These are phyloP conservation scores for Auriscalpium orientale DNA, from an alignment of 768 basidiomycete genomes.

Conservation along the genomic window DNA sequence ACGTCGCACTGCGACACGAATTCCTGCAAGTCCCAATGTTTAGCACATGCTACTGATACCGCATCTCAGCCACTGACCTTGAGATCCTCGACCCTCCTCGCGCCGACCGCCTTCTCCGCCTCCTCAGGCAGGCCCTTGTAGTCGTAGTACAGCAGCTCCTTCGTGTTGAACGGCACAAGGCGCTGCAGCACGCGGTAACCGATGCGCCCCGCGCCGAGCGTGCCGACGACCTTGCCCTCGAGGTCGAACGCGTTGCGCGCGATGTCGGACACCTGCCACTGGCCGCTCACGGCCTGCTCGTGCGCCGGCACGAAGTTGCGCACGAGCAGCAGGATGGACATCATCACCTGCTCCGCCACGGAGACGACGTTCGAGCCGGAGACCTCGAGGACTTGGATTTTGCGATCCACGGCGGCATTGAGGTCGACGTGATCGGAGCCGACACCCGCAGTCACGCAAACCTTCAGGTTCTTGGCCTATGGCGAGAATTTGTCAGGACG, in stretches of 20 bases:
- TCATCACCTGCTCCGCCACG: no score
- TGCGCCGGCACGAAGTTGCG: slow-evolving; percentile 35
- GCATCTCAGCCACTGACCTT: slow-evolving; percentile 13
- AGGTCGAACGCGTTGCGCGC: no score
- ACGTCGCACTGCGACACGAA: slow-evolving; percentile 20
- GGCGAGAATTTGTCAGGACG: background rate
- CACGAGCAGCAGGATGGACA: slow-evolving; percentile 36
- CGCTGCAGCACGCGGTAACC: no score
- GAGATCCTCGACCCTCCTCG: slow-evolving; percentile 32
- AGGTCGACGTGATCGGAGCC: no score
- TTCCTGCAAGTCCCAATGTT: background rate
- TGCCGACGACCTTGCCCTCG: no score
- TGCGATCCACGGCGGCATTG: no score
- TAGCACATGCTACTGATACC: background rate
- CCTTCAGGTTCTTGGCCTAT: slow-evolving; percentile 73
- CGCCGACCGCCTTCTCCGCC: slow-evolving; percentile 25
- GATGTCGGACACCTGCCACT: slow-evolving; percentile 39
- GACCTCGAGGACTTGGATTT: no score
- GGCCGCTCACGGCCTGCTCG: slow-evolving; percentile 28
- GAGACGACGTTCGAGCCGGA: no score
- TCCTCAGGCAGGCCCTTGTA: slow-evolving; percentile 24
- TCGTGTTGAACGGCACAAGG: no score
- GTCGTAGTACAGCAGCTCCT: slow-evolving; percentile 40
- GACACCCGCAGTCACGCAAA: slow-evolving; percentile 79
- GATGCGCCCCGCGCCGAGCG: no score